Conservation (phyloP, 2,329 filamentous ascomycete species). For the Talaromyces sp. region DNA sequence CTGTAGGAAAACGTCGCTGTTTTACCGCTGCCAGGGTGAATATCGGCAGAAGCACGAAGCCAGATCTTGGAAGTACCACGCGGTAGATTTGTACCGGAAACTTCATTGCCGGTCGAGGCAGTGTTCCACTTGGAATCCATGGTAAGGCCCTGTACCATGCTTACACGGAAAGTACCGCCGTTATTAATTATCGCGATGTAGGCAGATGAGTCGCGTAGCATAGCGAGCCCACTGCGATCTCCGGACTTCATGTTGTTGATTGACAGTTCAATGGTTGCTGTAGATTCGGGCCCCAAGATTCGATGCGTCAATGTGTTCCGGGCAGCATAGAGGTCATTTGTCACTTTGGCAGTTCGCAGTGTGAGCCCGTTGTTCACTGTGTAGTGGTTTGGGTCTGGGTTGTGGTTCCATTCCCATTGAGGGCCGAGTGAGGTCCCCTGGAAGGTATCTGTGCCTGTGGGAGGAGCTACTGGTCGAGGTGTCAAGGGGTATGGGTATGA, state of each 20-base stretch:
- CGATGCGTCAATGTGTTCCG: background rate
- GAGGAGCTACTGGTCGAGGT: background rate
- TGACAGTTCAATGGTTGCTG: background rate
- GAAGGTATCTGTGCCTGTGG: background rate
- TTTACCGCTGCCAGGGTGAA: background rate
- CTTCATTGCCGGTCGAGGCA: background rate
- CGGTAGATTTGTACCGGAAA: background rate
- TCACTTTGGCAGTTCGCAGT: background rate
- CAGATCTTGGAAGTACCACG: background rate
- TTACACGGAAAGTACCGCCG: background rate
- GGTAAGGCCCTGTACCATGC: background rate
- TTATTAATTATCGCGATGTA: background rate
- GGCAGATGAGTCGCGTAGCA: background rate
- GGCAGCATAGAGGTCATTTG: background rate
- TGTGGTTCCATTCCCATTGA: slow-evolving; percentile 2
- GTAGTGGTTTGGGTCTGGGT: background rate
- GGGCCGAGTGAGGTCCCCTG: background rate
- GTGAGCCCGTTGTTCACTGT: background rate
- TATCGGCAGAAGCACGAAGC: background rate
- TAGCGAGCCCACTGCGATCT: background rate
- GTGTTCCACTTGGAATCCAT: slow-evolving; percentile 1
- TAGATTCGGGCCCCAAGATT: background rate
- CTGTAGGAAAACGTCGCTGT: background rate
- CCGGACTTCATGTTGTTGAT: background rate
- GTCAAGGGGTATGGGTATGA: slow-evolving; percentile 1